Evolutionary conservation across 306 rosid species (phyloP).

Genomic region (Crotalaria pallida): DNA sequence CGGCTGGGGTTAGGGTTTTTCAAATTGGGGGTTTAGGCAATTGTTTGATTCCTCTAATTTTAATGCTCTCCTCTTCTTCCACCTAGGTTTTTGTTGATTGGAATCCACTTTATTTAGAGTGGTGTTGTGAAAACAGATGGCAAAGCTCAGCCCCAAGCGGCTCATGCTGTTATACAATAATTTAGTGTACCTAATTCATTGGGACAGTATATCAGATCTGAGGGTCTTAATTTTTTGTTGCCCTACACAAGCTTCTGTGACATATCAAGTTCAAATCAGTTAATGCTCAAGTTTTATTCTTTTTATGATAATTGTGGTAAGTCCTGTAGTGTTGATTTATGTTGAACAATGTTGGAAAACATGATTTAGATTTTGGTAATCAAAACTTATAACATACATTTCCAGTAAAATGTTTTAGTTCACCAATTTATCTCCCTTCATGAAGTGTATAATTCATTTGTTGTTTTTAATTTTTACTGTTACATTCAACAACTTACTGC

Average conservation of each 20-base stretch:
- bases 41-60: too few species aligned
- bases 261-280: neutral
- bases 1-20: too few species aligned
- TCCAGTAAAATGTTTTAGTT: conserved; percentile 16
- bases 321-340: neutral
- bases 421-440: conserved; percentile 1
- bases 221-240: too few species aligned
- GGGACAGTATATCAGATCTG: neutral
- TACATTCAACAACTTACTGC: conserved; percentile 5
- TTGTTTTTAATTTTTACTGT: neutral
- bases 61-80: too few species aligned
- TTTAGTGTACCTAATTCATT: too few species aligned
- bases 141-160: too few species aligned
- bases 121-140: too few species aligned
- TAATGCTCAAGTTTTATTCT: neutral
- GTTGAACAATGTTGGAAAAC: conserved; percentile 6
- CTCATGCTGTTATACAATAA: too few species aligned
- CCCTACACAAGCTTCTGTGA: too few species aligned
- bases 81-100: too few species aligned
- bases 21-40: too few species aligned
- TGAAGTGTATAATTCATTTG: neutral
- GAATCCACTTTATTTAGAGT: too few species aligned
- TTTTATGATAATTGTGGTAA: conserved; percentile 19
- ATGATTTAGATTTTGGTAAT: neutral
- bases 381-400: conserved; percentile 1